Evolutionary conservation across 2,329 filamentous ascomycete species (phyloP), one percentile per base, ranked within the genome.

Genomic region (Passalora sequoiae): DNA sequence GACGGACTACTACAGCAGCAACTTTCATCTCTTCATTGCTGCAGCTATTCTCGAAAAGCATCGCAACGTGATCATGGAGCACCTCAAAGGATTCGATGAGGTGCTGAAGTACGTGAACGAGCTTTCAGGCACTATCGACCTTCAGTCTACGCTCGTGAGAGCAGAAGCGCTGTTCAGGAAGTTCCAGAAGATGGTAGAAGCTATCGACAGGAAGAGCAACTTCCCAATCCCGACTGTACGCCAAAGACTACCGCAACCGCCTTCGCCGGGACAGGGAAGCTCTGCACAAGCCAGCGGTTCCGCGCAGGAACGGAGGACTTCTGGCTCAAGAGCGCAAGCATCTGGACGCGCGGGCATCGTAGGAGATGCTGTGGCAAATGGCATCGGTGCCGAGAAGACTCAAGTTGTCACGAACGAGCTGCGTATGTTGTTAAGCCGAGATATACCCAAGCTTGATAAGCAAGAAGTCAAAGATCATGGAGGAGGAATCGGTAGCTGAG

Each of bases 91-190:
- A 57, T 98, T 98, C 68, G 92, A 98, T 53, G 94, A 98, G 66
- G 88, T 98, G 22, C 71, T 98, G 20, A 98, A 98, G 73, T 98
- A 97, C 61, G 88, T 98, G 58, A 98, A 98, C 61, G 92, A 98
- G 63, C 78, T 98, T 1, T 94, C 88, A 4, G 85, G 84, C 52
- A 94, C 84, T 1, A 97, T 98, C 60, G 92, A 98, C 55, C 77
- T 98, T 0, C 78, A 89, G 40, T 84, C 84, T 1, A 94, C 88
- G 0, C 77, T 97, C 13, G 81, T 94, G 47, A 80, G 89, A 22
- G 92, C 92, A 8, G 92, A 98, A 66, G 78, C 81, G 0, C 78
- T 98, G 2, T 98, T 94, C 72, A 81, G 80, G 50, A 82, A 86
- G 38, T 98, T 95, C 67, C 83, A 94, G 59, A 78, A 89, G 32